Conservation (phyloP, 2,329 filamentous ascomycete species). For the Penicillium sp. region DNA sequence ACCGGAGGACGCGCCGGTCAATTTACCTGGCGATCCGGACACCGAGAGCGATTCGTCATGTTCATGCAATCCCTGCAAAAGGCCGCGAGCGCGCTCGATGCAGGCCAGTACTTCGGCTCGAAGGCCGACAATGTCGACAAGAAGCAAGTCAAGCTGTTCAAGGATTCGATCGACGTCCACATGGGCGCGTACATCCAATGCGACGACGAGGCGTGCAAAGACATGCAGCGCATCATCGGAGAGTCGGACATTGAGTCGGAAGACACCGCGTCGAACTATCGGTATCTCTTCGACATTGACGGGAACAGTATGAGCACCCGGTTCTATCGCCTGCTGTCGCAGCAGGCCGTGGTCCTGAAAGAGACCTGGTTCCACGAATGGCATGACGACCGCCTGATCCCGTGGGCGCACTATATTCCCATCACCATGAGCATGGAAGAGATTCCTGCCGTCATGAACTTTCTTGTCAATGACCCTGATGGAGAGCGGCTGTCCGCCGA, state of each 20-base stretch:
- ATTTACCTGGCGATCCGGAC: constrained; percentile 2
- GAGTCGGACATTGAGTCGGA: not conserved
- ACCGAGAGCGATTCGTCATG: constrained; percentile 2
- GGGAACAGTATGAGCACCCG: constrained; percentile 26
- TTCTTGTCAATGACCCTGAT: constrained; percentile 2
- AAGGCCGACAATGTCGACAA: not conserved
- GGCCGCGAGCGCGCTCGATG: constrained; percentile 1
- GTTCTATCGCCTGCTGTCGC: constrained; percentile 23
- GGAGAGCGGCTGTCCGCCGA: constrained; percentile 3
- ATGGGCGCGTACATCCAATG: constrained; percentile 1
- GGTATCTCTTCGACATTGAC: constrained; percentile 20
- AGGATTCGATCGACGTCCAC: constrained; percentile 4
- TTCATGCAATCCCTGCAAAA: constrained; percentile 1
- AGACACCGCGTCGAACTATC: constrained; percentile 3
- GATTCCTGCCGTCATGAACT: constrained; percentile 2
- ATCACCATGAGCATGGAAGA: constrained; percentile 3
- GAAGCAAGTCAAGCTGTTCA: constrained; percentile 3
- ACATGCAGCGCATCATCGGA: constrained; percentile 2
- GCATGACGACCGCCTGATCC: constrained; percentile 25
- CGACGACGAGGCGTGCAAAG: not conserved
- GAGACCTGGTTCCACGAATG: constrained; percentile 25
- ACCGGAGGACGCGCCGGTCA: not conserved
- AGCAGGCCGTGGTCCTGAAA: constrained; percentile 20
- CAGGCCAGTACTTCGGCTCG: not conserved
- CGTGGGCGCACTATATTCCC: constrained; percentile 27